Evolutionary conservation across 2,329 filamentous ascomycete species (phyloP).

Genomic region (Aspergillus flavus): DNA sequence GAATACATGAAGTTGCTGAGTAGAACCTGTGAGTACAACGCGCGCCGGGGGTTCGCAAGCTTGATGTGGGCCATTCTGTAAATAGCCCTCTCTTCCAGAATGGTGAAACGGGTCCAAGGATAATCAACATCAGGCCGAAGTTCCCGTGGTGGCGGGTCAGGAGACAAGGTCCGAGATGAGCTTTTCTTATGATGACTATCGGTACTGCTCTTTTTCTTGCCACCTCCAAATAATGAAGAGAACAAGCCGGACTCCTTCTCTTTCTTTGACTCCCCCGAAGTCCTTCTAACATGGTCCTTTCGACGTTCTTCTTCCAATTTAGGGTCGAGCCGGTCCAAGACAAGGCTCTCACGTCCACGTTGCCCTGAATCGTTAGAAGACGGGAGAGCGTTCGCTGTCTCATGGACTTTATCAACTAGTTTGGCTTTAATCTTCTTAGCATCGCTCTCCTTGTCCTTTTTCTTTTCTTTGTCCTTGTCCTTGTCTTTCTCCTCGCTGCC

Average conservation of each 20-base stretch:
- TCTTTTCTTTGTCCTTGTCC: slow-evolving; percentile 56
- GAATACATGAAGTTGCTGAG: slow-evolving; percentile 99
- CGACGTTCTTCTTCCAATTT: slow-evolving; percentile 72
- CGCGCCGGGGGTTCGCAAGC: slow-evolving; percentile 91
- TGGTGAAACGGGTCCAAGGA: slow-evolving; percentile 92
- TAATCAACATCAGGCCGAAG: slow-evolving; percentile 90
- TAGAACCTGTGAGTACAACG: slow-evolving; percentile 90
- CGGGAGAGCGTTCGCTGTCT: slow-evolving; percentile 81
- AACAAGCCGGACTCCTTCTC: slow-evolving; percentile 89
- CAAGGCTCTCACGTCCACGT: slow-evolving; percentile 73
- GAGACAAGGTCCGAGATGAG: slow-evolving; percentile 72
- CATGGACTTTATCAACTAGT: slow-evolving; percentile 61
- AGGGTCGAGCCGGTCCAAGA: slow-evolving; percentile 77
- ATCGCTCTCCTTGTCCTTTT: slow-evolving; percentile 69
- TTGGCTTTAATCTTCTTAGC: slow-evolving; percentile 58
- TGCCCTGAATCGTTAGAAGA: slow-evolving; percentile 74
- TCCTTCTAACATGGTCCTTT: slow-evolving; percentile 76
- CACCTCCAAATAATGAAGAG: slow-evolving; percentile 86
- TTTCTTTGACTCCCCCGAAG: slow-evolving; percentile 69
- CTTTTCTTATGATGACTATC: slow-evolving; percentile 76
- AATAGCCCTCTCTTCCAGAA: slow-evolving; percentile 93
- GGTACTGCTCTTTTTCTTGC: slow-evolving; percentile 82
- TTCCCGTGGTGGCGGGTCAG: slow-evolving; percentile 73
- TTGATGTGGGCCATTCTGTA: slow-evolving; percentile 99
- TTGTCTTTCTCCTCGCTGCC: slow-evolving; percentile 71